Evolutionary conservation across 345 rosid genomes (phyloP).

Genomic region (Cardamine resedifolia): DNA sequence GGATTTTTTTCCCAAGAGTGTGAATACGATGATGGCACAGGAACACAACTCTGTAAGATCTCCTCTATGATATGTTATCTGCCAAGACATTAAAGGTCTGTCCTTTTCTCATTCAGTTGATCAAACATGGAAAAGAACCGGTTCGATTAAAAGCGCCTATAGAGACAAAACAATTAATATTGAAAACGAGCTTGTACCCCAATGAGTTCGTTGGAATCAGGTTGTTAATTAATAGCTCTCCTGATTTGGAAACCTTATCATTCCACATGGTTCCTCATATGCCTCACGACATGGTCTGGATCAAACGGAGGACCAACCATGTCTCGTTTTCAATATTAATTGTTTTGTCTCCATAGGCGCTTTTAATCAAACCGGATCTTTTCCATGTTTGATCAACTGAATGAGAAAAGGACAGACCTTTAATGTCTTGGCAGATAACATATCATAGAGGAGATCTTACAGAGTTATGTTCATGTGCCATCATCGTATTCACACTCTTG

Average conservation of each 20-base stretch:
- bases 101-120: neutral
- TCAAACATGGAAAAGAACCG: neutral
- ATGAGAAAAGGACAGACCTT: neutral
- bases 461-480: neutral
- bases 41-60: neutral
- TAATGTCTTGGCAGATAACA: neutral
- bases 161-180: neutral
- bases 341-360: neutral
- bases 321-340: neutral
- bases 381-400: neutral
- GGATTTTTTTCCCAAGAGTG: neutral
- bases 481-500: neutral
- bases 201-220: neutral
- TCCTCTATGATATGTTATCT: neutral
- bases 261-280: neutral
- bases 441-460: neutral
- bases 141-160: neutral
- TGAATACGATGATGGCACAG: neutral
- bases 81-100: neutral
- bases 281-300: neutral
- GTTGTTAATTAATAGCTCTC: neutral
- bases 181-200: neutral
- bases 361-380: neutral
- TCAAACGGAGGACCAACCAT: too few relatives aligned
- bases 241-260: neutral